Evolutionary conservation across 148 eudicot species (phyloP), one percentile per base, ranked within the genome.

Genomic region (Chenopodium album): DNA sequence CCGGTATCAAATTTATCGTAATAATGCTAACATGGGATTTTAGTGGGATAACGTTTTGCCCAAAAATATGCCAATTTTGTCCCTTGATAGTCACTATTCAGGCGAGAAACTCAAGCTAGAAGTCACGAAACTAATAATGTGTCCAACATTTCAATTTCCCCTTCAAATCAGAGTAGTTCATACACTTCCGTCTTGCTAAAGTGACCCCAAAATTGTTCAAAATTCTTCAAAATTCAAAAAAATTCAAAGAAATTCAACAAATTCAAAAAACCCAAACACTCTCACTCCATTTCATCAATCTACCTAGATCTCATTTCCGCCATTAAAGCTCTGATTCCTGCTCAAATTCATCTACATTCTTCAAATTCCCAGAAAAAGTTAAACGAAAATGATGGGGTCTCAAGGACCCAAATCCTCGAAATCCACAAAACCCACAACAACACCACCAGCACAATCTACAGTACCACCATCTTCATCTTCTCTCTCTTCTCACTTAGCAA

Each of bases 401-500:
- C 90, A 85, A 76, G 86, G 87, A 79, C 86, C 93, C 82, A 92
- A 90, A 92, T 86, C 92, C 11, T 63, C 92, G 28, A 92, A 84
- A 86, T 86, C 85, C 77, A 70, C 88, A 19, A 94, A 89, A 86
- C 72, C 87, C 78, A 74, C 90, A 52, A 7, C 71, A 63, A 4
- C 75, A 72, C 14, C 83, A 87, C 54, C 83, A 50, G 6, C 83
- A 73, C 22, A 79, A 59, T 22, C 87, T 70, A 16, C 87, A 54
- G 14, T 84, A 28, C 28, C 88, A 13, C 72, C 84, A 22, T 50
- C 88, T 0, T 73, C 90, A 12, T 78, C 89, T 20, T 85, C 92
- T 14, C 85, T 94, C 7, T 89, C 98, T 2, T 85, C 94, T 2
- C 99, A 94, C 75, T 79, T 96, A 13, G 99, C 99, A 69, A 94